phyloP scores from a whole-genome alignment of 2,329 filamentous ascomycete genomes.

The Juglanconis oblonga region DNA sequence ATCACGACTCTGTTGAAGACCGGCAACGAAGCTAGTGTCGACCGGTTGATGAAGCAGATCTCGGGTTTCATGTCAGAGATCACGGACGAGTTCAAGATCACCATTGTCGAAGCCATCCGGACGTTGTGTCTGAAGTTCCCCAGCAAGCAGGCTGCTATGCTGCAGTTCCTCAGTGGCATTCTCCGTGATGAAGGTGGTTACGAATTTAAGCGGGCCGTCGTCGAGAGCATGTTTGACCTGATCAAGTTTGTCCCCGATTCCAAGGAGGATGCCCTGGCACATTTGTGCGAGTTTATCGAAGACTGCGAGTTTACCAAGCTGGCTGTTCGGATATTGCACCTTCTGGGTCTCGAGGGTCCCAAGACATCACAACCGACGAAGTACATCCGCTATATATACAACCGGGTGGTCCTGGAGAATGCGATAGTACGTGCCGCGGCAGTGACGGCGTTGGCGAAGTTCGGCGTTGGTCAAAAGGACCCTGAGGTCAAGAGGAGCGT shows the following conservation, averaged over 20 bases:
- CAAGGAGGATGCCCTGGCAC: conserved; percentile 78
- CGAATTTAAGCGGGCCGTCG: conserved; percentile 95
- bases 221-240: conserved; percentile 98
- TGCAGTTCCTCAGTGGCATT: conserved; percentile 95
- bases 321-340: conserved; percentile 89
- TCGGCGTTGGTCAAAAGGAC: conserved; percentile 94
- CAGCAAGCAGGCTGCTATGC: conserved; percentile 96
- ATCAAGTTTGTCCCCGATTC: conserved; percentile 98
- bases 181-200: conserved; percentile 95
- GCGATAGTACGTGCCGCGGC: conserved; percentile 92
- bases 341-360: conserved; percentile 90
- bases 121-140: conserved; percentile 97
- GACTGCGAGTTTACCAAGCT: conserved; percentile 99
- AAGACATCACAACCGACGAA: conserved; percentile 95
- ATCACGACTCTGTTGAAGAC: conserved; percentile 98
- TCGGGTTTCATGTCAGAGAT: conserved; percentile 98
- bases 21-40: conserved; percentile 94
- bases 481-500: conserved; percentile 96
- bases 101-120: conserved; percentile 97
- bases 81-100: conserved; percentile 99
- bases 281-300: conserved; percentile 98
- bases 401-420: conserved; percentile 95
- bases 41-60: conserved; percentile 98
- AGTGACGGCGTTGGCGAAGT: conserved; percentile 93
- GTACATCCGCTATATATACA: conserved; percentile 99